These are phyloP conservation scores for Penicillium turbatum DNA, from an alignment of 495 filamentous ascomycete genomes.

Conservation along the genomic window DNA sequence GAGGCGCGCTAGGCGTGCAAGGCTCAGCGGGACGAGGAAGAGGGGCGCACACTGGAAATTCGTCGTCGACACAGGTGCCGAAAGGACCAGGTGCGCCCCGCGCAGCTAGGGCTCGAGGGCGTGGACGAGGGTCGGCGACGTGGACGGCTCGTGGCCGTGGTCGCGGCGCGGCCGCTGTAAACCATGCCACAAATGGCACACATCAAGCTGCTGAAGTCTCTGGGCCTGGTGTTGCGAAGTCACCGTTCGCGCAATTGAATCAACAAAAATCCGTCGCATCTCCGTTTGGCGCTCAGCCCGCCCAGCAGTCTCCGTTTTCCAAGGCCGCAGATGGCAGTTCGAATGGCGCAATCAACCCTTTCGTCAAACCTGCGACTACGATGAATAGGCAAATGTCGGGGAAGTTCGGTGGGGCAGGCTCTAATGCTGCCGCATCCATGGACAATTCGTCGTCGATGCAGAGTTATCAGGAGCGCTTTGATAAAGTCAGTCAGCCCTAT, in stretches of 20 bases:
- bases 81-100: slow-evolving; percentile 19
- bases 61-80: slow-evolving; percentile 19
- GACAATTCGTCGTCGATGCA: slow-evolving; percentile 23
- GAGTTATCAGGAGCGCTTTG: slow-evolving; percentile 41
- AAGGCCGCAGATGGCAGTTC: slow-evolving; percentile 15
- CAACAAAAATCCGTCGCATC: slow-evolving; percentile 18
- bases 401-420: neutral
- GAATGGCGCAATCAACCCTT: slow-evolving; percentile 10
- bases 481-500: slow-evolving; percentile 31
- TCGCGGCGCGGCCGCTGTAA: slow-evolving; percentile 19
- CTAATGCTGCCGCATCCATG: slow-evolving; percentile 11
- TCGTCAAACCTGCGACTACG: neutral
- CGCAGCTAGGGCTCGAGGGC: slow-evolving; percentile 22
- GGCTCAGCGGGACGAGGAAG: slow-evolving; percentile 25
- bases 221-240: slow-evolving; percentile 8
- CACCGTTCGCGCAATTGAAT: slow-evolving; percentile 33
- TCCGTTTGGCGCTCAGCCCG: slow-evolving; percentile 15
- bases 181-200: slow-evolving; percentile 10
- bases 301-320: slow-evolving; percentile 21
- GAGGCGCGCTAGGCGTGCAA: slow-evolving; percentile 17
- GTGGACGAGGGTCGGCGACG: slow-evolving; percentile 25
- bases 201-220: slow-evolving; percentile 10
- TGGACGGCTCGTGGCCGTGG: slow-evolving; percentile 17
- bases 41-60: slow-evolving; percentile 21
- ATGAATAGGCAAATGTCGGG: neutral